These are phyloP conservation scores for Fomitopsis betulina DNA, from an alignment of 1,284 basidiomycete species.

Conservation along the genomic window DNA sequence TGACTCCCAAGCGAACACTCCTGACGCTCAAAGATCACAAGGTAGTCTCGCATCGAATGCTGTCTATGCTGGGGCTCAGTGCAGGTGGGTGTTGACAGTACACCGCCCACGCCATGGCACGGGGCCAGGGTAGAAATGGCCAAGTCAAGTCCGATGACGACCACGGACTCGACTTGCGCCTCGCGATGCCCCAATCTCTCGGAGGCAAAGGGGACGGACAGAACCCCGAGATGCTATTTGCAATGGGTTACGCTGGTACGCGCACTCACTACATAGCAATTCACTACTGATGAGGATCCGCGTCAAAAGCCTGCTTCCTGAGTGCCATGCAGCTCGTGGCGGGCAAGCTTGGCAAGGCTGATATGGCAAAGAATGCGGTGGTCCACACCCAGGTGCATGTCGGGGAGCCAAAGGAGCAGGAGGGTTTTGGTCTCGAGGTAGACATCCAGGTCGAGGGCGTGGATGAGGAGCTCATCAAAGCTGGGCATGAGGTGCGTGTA, in stretches of 20 bases:
- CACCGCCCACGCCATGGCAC: conserved; percentile 32
- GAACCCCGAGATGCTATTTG: conserved; percentile 41
- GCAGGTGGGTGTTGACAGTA: conserved; percentile 19
- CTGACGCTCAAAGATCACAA: conserved; percentile 25
- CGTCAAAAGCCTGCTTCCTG: conserved; percentile 57
- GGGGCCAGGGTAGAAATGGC: conserved; percentile 36
- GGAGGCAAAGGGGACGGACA: conserved; percentile 38
- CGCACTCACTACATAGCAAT: not conserved
- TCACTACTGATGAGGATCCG: not conserved
- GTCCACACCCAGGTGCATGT: conserved; percentile 59
- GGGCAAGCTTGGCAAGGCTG: conserved; percentile 46
- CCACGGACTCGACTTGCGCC: conserved; percentile 28
- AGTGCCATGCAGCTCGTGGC: conserved; percentile 62
- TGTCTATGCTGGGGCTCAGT: not conserved
- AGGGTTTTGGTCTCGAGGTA: conserved; percentile 62
- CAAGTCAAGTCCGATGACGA: conserved; percentile 33
- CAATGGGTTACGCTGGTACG: conserved; percentile 35
- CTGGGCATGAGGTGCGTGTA: conserved; percentile 57
- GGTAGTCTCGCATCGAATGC: conserved; percentile 7
- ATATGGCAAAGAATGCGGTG: conserved; percentile 50
- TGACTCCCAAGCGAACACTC: conserved; percentile 9
- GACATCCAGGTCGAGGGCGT: conserved; percentile 68
- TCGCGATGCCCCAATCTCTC: conserved; percentile 33
- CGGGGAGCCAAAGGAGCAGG: conserved; percentile 48
- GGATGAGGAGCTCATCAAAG: conserved; percentile 57